A percentile compares a stretch with the other conserved stretches of the same genome.
Evolutionary conservation across 805 yeast species (phyloP).

Genomic region (Candida multigemmis): DNA sequence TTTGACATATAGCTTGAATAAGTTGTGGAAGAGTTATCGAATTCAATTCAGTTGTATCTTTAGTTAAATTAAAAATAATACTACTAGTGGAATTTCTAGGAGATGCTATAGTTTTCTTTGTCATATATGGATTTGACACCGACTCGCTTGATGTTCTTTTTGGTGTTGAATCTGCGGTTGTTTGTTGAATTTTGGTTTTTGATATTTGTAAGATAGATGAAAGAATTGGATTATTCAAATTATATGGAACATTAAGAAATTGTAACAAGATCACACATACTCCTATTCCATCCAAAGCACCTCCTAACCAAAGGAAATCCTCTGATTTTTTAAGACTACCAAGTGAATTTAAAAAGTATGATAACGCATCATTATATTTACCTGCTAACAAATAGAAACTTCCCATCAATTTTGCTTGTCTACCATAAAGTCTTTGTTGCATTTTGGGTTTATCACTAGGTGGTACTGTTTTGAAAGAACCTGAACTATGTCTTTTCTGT

Average conservation of each 20-base stretch:
- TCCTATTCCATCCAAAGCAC: constrained; percentile 76
- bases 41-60: constrained; percentile 13
- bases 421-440: constrained; percentile 47
- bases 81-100: constrained; percentile 1
- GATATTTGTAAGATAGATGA: constrained; percentile 21
- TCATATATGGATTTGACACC: constrained; percentile 3
- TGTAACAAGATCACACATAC: constrained; percentile 55
- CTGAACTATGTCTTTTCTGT: constrained; percentile 34
- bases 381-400: constrained; percentile 78
- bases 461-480: constrained; percentile 12
- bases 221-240: constrained; percentile 31
- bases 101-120: constrained; percentile 1
- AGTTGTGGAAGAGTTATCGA: constrained; percentile 22
- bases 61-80: constrained; percentile 1
- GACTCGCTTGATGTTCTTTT: constrained; percentile 36
- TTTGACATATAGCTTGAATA: constrained; percentile 18
- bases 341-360: constrained; percentile 68
- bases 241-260: constrained; percentile 44
- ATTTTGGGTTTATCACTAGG: constrained; percentile 23
- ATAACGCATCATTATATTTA: constrained; percentile 58
- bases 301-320: constrained; percentile 83
- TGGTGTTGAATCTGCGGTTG: constrained; percentile 12
- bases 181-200: constrained; percentile 12
- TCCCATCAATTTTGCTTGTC: constrained; percentile 70
- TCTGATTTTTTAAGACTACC: constrained; percentile 46